A percentile compares a stretch with the other conserved stretches of the same genome.
Evolutionary conservation across 2,329 filamentous ascomycete species (phyloP).

Genomic region (Fusarium gaditjirri): DNA sequence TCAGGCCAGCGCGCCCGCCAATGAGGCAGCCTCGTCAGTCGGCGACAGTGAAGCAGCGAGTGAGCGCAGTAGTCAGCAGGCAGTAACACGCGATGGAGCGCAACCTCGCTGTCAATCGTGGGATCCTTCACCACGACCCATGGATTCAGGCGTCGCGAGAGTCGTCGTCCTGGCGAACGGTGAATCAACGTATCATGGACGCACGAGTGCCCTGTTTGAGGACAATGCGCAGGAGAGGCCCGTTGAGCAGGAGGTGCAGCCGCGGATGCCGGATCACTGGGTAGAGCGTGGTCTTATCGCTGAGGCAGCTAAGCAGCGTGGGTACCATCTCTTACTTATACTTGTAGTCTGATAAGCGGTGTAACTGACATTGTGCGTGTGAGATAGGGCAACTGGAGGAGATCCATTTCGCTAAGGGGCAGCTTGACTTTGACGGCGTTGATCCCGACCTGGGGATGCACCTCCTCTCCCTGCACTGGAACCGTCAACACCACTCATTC

Average conservation of each 20-base stretch:
- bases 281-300: constrained; percentile 54
- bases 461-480: constrained; percentile 63
- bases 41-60: background rate
- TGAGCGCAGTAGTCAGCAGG: background rate
- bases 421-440: constrained; percentile 66
- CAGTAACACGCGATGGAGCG: constrained; percentile 4
- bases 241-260: constrained; percentile 39
- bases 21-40: background rate
- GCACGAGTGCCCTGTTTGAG: constrained; percentile 61
- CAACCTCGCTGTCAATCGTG: constrained; percentile 4
- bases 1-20: background rate
- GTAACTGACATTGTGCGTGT: background rate
- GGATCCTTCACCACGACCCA: background rate
- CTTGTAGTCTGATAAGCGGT: constrained; percentile 37
- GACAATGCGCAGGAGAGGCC: constrained; percentile 35
- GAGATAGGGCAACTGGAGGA: constrained; percentile 58
- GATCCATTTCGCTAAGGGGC: constrained; percentile 56
- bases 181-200: constrained; percentile 60
- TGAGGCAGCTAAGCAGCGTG: constrained; percentile 37
- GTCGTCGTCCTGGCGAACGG: constrained; percentile 54
- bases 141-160: constrained; percentile 45
- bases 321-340: background rate
- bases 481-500: constrained; percentile 60
- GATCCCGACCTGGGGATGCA: constrained; percentile 63
- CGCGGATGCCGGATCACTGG: constrained; percentile 52